phyloP scores from a whole-genome alignment of 768 basidiomycete genomes.

The Tephrocybe sp. region DNA sequence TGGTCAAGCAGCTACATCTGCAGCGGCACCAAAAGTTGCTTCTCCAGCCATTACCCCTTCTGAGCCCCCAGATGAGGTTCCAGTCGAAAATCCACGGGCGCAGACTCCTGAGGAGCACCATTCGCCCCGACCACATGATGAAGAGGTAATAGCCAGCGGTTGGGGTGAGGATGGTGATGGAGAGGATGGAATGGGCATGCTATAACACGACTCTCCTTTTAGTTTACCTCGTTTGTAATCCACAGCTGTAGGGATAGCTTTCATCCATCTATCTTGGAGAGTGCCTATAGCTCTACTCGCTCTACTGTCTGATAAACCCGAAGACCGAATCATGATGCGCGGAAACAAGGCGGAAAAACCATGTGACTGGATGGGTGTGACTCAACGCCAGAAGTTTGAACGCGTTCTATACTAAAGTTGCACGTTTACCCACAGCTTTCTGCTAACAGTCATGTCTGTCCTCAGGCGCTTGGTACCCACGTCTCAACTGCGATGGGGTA shows the following conservation, averaged over 20 bases:
- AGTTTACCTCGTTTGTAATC: not conserved
- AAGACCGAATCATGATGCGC: too few relatives aligned
- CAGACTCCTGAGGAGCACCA: constrained; percentile 23
- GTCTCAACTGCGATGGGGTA: constrained; percentile 14
- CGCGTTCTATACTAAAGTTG: too few relatives aligned
- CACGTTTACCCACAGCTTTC: not conserved
- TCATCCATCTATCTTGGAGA: not conserved
- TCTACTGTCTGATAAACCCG: too few relatives aligned
- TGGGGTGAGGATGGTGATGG: constrained; percentile 73
- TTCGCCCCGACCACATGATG: constrained; percentile 44
- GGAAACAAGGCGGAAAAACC: too few relatives aligned
- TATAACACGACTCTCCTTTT: constrained; percentile 24
- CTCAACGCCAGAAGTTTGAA: too few relatives aligned
- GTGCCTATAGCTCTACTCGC: too few relatives aligned
- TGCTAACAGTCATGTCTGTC: constrained; percentile 9
- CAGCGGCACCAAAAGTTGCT: constrained; percentile 18
- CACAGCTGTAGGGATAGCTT: constrained; percentile 2
- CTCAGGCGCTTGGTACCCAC: constrained; percentile 10
- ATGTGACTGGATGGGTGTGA: too few relatives aligned
- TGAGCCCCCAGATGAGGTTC: constrained; percentile 9
- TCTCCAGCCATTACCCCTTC: constrained; percentile 17
- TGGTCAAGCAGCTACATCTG: constrained; percentile 23
- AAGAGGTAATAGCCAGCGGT: constrained; percentile 62
- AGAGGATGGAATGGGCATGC: constrained; percentile 76
- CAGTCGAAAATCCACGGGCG: constrained; percentile 15